Percentiles rank a stretch among this genome's conserved stretches.
Conservation (phyloP, 345 rosid species). For the Gossypium sturtianum region DNA sequence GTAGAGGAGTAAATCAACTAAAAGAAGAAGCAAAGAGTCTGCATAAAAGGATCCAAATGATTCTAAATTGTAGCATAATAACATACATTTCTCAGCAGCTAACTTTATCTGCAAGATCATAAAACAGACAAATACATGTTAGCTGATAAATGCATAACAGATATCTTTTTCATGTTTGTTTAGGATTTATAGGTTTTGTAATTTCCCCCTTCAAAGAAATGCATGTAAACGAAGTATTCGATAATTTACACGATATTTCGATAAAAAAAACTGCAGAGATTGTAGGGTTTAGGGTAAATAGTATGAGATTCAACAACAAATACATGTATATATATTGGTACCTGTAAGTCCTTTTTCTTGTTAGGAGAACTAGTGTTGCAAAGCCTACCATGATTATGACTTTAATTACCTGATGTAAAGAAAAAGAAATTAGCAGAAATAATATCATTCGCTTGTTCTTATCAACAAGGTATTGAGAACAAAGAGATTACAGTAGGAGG, state of each 20-base stretch:
- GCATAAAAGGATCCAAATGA: background rate
- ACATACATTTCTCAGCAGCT: background rate
- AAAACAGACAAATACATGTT: background rate
- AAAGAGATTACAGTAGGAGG: background rate
- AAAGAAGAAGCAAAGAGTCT: background rate
- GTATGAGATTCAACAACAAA: background rate
- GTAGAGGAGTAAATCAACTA: background rate
- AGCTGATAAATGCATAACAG: background rate
- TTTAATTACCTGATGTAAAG: conserved; percentile 31
- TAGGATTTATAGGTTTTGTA: background rate
- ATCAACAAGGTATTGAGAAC: no score
- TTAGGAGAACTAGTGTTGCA: conserved; percentile 52
- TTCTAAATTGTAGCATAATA: background rate
- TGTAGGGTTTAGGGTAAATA: background rate
- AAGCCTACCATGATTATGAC: conserved; percentile 53
- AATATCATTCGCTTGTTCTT: no score
- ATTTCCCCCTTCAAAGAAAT: background rate
- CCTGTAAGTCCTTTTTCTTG: conserved; percentile 45
- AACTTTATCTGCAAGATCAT: conserved; percentile 4
- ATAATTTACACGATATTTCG: background rate
- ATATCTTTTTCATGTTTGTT: background rate
- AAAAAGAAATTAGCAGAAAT: background rate
- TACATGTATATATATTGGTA: conserved; percentile 4
- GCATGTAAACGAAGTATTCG: background rate
- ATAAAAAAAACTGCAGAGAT: background rate